These are phyloP conservation scores for Tricladium varicosporioides DNA, from an alignment of 2,329 filamentous ascomycete genomes.

Conservation along the genomic window DNA sequence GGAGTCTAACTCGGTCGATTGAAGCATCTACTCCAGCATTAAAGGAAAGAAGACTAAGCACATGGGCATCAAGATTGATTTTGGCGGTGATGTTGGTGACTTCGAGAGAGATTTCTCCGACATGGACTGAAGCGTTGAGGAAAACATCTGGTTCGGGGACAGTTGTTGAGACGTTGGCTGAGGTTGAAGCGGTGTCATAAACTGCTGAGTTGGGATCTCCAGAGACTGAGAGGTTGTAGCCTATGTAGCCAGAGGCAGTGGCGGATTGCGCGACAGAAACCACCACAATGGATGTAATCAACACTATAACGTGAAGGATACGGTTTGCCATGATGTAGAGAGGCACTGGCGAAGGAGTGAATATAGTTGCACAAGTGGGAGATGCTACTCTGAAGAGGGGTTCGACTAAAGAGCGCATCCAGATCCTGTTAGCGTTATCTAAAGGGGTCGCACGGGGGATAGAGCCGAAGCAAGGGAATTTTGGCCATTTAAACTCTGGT, in stretches of 20 bases:
- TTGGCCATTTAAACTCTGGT: too few relatives aligned
- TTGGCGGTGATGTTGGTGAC: slow-evolving; percentile 60
- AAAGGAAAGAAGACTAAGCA: slow-evolving; percentile 57
- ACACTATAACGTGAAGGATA: too few relatives aligned
- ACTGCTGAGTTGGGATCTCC: slow-evolving; percentile 49
- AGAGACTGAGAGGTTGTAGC: slow-evolving; percentile 51
- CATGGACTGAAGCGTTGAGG: slow-evolving; percentile 56
- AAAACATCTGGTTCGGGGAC: slow-evolving; percentile 54
- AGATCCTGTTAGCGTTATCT: too few relatives aligned
- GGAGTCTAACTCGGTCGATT: slow-evolving; percentile 54
- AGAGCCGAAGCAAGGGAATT: too few relatives aligned
- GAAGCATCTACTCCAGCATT: slow-evolving; percentile 59
- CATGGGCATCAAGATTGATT: slow-evolving; percentile 58
- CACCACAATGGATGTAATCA: too few relatives aligned
- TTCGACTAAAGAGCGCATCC: too few relatives aligned
- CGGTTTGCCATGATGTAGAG: too few relatives aligned
- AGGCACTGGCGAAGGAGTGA: too few relatives aligned
- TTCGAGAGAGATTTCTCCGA: slow-evolving; percentile 56
- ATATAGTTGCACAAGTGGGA: too few relatives aligned
- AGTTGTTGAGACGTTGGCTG: slow-evolving; percentile 41
- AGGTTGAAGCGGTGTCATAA: slow-evolving; percentile 53
- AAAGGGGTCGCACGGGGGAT: too few relatives aligned
- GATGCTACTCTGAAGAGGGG: too few relatives aligned
- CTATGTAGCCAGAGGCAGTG: slow-evolving; percentile 41
- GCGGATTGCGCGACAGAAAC: too few relatives aligned